A percentile compares a stretch with the other conserved stretches of the same genome.
Evolutionary conservation across 768 basidiomycete species (phyloP).

Genomic region (Boletus vinaceobasis): DNA sequence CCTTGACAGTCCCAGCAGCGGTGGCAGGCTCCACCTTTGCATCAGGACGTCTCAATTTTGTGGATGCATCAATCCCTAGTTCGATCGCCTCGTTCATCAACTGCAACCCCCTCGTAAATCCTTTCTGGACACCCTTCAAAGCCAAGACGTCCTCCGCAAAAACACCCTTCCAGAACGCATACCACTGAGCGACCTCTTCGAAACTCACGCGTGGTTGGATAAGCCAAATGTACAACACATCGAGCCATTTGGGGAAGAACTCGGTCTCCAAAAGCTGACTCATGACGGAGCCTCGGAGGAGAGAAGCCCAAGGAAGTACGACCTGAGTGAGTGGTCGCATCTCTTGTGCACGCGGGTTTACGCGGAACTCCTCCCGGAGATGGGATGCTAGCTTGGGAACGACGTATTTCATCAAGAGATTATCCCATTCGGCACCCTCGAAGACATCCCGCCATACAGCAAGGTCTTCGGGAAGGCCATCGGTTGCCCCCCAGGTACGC

Average conservation of each 20-base stretch:
- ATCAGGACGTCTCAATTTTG: conserved; percentile 65
- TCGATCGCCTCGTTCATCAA: conserved; percentile 94
- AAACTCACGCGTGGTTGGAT: conserved; percentile 84
- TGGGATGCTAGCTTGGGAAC: conserved; percentile 85
- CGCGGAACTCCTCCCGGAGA: conserved; percentile 78
- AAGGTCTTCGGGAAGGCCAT: conserved; percentile 75
- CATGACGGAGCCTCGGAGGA: conserved; percentile 75
- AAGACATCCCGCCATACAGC: conserved; percentile 85
- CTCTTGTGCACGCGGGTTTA: conserved; percentile 90
- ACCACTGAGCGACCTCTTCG: conserved; percentile 94
- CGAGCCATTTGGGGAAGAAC: conserved; percentile 98
- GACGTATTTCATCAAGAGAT: conserved; percentile 83
- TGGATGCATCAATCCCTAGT: conserved; percentile 73
- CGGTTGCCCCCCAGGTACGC: conserved; percentile 68
- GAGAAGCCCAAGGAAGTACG: conserved; percentile 72
- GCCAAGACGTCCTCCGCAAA: conserved; percentile 72
- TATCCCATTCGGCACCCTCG: conserved; percentile 81
- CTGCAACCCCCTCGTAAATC: conserved; percentile 86
- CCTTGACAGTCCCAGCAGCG: conserved; percentile 27
- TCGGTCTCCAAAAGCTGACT: conserved; percentile 83
- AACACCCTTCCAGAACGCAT: conserved; percentile 76
- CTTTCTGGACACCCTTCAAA: conserved; percentile 63
- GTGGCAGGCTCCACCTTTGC: conserved; percentile 46
- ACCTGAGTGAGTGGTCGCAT: conserved; percentile 70
- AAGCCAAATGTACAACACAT: conserved; percentile 89